Percentiles rank a stretch among this genome's conserved stretches.
These are phyloP conservation scores for Nicotiana knightiana DNA, from an alignment of 257 asterid genomes.

Conservation along the genomic window DNA sequence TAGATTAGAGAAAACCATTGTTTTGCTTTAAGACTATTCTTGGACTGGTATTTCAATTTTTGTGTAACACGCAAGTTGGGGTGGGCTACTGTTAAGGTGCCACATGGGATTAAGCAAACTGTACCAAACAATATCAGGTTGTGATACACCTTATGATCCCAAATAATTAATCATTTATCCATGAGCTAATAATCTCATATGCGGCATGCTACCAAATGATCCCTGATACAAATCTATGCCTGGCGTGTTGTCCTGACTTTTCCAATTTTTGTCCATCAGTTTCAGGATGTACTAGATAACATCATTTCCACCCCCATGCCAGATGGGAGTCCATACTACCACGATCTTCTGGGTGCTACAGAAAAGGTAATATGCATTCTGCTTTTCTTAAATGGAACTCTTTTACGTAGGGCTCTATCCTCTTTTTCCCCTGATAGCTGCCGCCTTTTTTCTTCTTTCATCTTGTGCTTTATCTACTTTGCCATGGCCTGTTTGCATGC, in stretches of 20 bases:
- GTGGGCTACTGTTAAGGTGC: not conserved
- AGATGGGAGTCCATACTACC: slow-evolving; percentile 62
- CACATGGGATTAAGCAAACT: not conserved
- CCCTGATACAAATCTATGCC: not conserved
- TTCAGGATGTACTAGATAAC: slow-evolving; percentile 38
- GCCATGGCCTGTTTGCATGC: not conserved
- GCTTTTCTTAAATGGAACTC: not conserved
- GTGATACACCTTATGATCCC: not conserved
- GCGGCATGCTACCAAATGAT: not conserved
- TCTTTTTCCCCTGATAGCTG: not conserved
- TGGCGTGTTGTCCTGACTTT: not conserved
- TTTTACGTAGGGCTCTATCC: not conserved
- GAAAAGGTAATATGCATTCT: slow-evolving; percentile 39
- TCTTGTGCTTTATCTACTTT: not conserved
- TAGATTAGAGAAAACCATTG: not conserved
- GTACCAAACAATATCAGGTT: not conserved
- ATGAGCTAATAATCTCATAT: not conserved
- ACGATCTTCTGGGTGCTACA: slow-evolving; percentile 50
- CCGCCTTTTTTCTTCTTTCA: not conserved
- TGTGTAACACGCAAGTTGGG: not conserved
- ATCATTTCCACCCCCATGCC: slow-evolving; percentile 51
- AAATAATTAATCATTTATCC: not conserved
- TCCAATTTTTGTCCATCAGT: slow-evolving; percentile 21
- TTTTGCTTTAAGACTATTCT: not conserved
- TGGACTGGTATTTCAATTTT: not conserved